Percentiles rank a stretch among this genome's conserved stretches.
Evolutionary conservation across 352 stramenopile species (phyloP).

Genomic region (Phytopythium aichiense): DNA sequence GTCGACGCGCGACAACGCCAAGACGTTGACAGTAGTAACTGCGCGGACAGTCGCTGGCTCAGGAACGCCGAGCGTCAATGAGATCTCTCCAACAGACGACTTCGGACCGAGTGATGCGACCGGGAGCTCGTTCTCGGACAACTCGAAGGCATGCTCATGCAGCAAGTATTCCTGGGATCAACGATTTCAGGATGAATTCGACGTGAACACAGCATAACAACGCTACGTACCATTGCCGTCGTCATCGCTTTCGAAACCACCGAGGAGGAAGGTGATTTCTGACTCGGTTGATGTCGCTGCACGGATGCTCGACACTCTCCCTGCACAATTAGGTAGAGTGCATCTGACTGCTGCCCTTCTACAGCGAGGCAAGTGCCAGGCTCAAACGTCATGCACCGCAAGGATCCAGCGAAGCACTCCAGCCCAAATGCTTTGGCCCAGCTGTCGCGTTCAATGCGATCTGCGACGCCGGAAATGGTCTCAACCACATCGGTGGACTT

Average conservation of each 20-base stretch:
- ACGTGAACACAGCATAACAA: neutral
- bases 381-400: slow-evolving; percentile 30
- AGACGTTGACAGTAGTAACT: slow-evolving; percentile 27
- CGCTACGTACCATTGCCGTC: slow-evolving; percentile 1
- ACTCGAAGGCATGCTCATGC: slow-evolving; percentile 25
- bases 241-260: slow-evolving; percentile 3
- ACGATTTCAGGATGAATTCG: neutral
- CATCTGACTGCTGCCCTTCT: slow-evolving; percentile 21
- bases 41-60: slow-evolving; percentile 33
- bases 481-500: slow-evolving; percentile 29
- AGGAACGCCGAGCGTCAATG: slow-evolving; percentile 23
- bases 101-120: slow-evolving; percentile 34
- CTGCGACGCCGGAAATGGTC: slow-evolving; percentile 21
- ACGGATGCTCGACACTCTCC: slow-evolving; percentile 37
- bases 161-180: slow-evolving; percentile 7
- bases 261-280: neutral
- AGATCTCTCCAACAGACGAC: slow-evolving; percentile 36
- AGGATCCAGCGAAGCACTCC: slow-evolving; percentile 28
- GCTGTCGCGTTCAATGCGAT: slow-evolving; percentile 20
- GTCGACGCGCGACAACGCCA: slow-evolving; percentile 31
- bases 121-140: slow-evolving; percentile 19
- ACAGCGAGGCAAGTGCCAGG: slow-evolving; percentile 20
- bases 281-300: neutral
- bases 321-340: slow-evolving; percentile 33
- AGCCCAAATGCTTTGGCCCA: slow-evolving; percentile 33